phyloP scores from a whole-genome alignment of 2,329 filamentous ascomycete genomes.

The Hirsutella minnesotensis region DNA sequence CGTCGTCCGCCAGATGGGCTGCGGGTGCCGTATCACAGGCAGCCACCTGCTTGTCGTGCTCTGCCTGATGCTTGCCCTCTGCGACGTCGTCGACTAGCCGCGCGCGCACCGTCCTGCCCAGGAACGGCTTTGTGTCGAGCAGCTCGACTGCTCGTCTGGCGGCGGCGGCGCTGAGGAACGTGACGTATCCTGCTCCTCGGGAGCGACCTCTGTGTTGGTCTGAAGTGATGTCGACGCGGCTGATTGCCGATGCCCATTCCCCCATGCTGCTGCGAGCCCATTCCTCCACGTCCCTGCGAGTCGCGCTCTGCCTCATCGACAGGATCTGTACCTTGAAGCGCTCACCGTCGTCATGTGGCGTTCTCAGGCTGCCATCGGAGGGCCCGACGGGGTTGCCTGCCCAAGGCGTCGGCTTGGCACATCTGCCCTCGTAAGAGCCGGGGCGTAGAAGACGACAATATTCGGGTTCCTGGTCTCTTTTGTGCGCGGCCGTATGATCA shows the following conservation, averaged over 20 bases:
- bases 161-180: conserved; percentile 10
- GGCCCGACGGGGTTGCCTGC: neutral
- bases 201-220: conserved; percentile 10
- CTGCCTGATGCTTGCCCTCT: conserved; percentile 2
- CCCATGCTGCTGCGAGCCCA: conserved; percentile 17
- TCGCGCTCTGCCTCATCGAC: conserved; percentile 12
- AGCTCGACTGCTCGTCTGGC: conserved; percentile 12
- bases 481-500: neutral
- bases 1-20: neutral
- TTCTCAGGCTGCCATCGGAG: neutral
- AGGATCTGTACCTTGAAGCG: conserved; percentile 14
- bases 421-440: neutral
- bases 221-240: conserved; percentile 14
- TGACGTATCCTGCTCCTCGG: conserved; percentile 15
- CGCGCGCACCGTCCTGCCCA: conserved; percentile 12
- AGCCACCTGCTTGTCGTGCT: neutral
- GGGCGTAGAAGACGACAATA: neutral
- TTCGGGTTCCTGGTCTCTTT: neutral
- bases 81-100: conserved; percentile 9
- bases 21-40: neutral
- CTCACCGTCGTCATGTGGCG: conserved; percentile 3
- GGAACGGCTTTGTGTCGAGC: conserved; percentile 15
- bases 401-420: neutral
- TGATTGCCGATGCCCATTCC: conserved; percentile 8
- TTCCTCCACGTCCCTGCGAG: conserved; percentile 11